Percentiles rank a stretch among this genome's conserved stretches.
Conservation (phyloP, 495 filamentous ascomycete genomes). For the Staphylotrichum tortipilum region DNA sequence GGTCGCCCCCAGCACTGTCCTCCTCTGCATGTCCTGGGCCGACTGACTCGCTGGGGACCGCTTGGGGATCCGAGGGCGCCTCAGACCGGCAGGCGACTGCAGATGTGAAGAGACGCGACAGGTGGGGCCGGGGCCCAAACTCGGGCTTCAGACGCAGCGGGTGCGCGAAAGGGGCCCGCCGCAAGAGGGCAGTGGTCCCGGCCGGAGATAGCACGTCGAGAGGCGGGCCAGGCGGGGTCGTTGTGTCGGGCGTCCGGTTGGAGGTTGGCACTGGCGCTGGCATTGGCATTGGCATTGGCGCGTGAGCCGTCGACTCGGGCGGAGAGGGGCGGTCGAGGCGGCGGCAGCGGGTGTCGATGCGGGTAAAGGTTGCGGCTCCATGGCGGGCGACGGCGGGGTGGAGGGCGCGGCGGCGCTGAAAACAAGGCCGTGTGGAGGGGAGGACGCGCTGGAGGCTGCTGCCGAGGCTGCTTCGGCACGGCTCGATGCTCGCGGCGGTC, state of each 20-base stretch:
- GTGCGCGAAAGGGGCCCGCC: constrained; percentile 22
- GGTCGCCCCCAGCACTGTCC: neutral
- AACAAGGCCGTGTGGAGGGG: constrained; percentile 44
- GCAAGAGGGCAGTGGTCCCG: constrained; percentile 42
- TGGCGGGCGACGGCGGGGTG: constrained; percentile 62
- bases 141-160: constrained; percentile 7
- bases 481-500: constrained; percentile 67
- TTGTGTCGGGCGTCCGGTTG: constrained; percentile 15
- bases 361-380: constrained; percentile 49
- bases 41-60: neutral
- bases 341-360: constrained; percentile 41
- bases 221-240: constrained; percentile 36
- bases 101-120: constrained; percentile 15
- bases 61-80: neutral
- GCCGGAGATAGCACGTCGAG: constrained; percentile 59
- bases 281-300: no score
- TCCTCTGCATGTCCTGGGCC: neutral
- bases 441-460: constrained; percentile 54
- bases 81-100: neutral
- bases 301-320: constrained; percentile 1
- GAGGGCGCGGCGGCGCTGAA: constrained; percentile 51
- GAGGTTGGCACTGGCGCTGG: constrained; percentile 9
- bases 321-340: constrained; percentile 25
- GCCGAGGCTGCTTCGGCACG: constrained; percentile 52
- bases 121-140: neutral